phyloP scores from a whole-genome alignment of 371 early-diverging fungal genomes.

The Mucor plumbeus region DNA sequence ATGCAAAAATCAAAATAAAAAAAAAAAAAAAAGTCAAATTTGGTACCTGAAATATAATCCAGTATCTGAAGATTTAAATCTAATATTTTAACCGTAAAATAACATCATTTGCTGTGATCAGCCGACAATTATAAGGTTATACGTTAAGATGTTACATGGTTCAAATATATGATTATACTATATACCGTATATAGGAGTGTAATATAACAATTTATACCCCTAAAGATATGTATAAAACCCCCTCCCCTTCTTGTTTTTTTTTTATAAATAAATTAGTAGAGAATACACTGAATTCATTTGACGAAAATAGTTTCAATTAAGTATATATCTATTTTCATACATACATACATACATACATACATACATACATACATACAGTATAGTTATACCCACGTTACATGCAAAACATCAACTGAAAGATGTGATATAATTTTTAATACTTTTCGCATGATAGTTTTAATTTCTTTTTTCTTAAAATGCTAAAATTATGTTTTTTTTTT shows the following conservation, averaged over 20 bases:
- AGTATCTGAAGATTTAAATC: neutral
- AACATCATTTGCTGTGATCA: constrained; percentile 5
- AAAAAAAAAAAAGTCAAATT: no score
- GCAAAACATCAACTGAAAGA: neutral
- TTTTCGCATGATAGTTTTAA: neutral
- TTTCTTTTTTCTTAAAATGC: no score
- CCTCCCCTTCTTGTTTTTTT: neutral
- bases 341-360: no score
- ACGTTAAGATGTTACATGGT: neutral
- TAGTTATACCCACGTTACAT: neutral
- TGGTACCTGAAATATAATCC: neutral
- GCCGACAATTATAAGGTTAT: neutral
- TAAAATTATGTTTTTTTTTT: neutral
- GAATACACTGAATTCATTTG: neutral
- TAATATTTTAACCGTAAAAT: neutral
- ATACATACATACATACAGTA: neutral
- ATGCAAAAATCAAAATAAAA: neutral
- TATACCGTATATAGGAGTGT: no score
- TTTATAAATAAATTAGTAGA: neutral
- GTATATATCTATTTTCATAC: no score
- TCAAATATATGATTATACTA: neutral
- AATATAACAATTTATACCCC: neutral
- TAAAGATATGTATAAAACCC: neutral
- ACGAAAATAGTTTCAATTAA: neutral
- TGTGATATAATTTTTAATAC: neutral